Evolutionary conservation across 805 yeast genomes (phyloP).

Genomic region (Lipomyces starkeyi): DNA sequence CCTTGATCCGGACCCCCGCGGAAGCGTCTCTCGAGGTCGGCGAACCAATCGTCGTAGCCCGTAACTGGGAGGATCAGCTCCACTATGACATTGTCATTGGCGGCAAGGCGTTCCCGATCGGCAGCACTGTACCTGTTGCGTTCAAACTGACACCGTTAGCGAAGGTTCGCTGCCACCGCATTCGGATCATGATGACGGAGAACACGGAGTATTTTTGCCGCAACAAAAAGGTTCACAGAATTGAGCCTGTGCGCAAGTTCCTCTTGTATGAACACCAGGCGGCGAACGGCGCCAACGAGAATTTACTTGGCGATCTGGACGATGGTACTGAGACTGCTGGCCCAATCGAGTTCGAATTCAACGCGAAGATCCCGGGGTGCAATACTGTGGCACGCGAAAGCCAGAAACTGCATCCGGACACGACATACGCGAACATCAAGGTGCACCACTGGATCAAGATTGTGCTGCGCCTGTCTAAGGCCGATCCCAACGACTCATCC

Average conservation of each 20-base stretch:
- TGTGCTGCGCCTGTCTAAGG: slow-evolving; percentile 75
- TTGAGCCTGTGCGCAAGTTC: slow-evolving; percentile 86
- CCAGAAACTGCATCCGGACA: slow-evolving; percentile 72
- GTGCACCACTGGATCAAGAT: slow-evolving; percentile 96
- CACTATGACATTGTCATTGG: slow-evolving; percentile 90
- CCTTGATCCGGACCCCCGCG: slow-evolving; percentile 74
- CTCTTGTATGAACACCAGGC: slow-evolving; percentile 83
- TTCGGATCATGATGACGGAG: slow-evolving; percentile 85
- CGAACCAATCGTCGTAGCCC: slow-evolving; percentile 88
- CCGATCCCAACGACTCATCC: slow-evolving; percentile 54
- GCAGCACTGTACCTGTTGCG: slow-evolving; percentile 82
- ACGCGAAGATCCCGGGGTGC: slow-evolving; percentile 73
- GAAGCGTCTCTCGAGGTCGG: slow-evolving; percentile 82
- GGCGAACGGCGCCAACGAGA: slow-evolving; percentile 46
- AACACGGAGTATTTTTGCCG: slow-evolving; percentile 88
- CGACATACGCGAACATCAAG: slow-evolving; percentile 77
- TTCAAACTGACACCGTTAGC: slow-evolving; percentile 85
- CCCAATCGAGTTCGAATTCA: slow-evolving; percentile 77
- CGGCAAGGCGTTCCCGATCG: slow-evolving; percentile 83
- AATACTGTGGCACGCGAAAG: slow-evolving; percentile 19
- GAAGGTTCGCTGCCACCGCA: slow-evolving; percentile 83
- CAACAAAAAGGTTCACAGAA: slow-evolving; percentile 84
- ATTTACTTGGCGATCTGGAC: slow-evolving; percentile 53
- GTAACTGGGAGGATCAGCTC: slow-evolving; percentile 85
- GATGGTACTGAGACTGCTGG: slow-evolving; percentile 45